These are phyloP conservation scores for Clathrospora elynae DNA, from an alignment of 2,329 filamentous ascomycete genomes.

Conservation along the genomic window DNA sequence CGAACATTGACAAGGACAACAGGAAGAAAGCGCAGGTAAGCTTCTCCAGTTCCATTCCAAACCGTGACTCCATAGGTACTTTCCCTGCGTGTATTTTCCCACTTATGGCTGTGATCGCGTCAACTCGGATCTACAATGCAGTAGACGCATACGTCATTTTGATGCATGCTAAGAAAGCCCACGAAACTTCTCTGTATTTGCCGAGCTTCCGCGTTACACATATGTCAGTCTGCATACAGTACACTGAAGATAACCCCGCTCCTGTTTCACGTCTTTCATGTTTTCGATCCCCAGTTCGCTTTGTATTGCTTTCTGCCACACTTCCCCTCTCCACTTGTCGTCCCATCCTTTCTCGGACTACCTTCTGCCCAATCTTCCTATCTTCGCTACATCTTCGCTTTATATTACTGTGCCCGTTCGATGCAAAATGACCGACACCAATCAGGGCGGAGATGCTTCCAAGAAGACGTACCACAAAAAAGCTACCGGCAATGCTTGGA, in stretches of 20 bases:
- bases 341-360: too few relatives aligned
- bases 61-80: neutral
- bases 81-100: slow-evolving; percentile 4
- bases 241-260: slow-evolving; percentile 2
- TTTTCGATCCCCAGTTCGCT: slow-evolving; percentile 4
- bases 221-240: neutral
- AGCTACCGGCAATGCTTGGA: slow-evolving; percentile 71
- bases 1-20: slow-evolving; percentile 66
- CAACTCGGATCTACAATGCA: slow-evolving; percentile 5
- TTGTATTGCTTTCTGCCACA: neutral
- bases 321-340: neutral
- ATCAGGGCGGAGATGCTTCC: slow-evolving; percentile 53
- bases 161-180: slow-evolving; percentile 11
- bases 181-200: slow-evolving; percentile 4
- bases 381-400: neutral
- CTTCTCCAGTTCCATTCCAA: neutral
- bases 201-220: neutral
- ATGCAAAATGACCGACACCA: slow-evolving; percentile 55
- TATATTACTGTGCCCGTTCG: slow-evolving; percentile 8
- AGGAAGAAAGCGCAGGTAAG: slow-evolving; percentile 60
- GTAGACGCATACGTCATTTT: slow-evolving; percentile 20
- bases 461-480: slow-evolving; percentile 73
- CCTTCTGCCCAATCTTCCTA: neutral
- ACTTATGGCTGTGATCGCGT: slow-evolving; percentile 3
- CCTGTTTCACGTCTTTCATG: slow-evolving; percentile 9